Percentiles rank a stretch among this genome's conserved stretches.
phyloP scores from a whole-genome alignment of 192 early-diverging fungal species.

The Haplosporangium gracile region DNA sequence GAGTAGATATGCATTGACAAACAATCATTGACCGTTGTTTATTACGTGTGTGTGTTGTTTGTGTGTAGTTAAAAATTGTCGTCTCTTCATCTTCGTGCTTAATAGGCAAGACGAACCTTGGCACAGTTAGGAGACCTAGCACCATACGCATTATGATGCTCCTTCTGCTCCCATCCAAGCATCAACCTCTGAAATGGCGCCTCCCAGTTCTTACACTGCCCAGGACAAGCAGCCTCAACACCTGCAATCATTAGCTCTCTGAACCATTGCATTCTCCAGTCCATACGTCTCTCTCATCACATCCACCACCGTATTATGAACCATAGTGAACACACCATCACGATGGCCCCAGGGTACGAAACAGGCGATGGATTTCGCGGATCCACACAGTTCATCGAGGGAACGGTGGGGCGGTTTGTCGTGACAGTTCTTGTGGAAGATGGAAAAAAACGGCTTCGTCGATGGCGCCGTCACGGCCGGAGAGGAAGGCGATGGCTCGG shows the following conservation, averaged over 20 bases:
- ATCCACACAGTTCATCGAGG: constrained; percentile 28
- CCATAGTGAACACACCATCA: constrained; percentile 11
- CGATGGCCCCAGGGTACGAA: constrained; percentile 28
- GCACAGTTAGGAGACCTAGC: constrained; percentile 25
- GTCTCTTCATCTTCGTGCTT: background rate
- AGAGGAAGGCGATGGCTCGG: background rate
- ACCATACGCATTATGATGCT: constrained; percentile 18
- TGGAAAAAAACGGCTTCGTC: constrained; percentile 20
- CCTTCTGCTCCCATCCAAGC: constrained; percentile 30
- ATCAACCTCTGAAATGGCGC: constrained; percentile 27
- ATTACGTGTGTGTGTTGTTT: background rate
- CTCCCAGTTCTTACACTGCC: constrained; percentile 13
- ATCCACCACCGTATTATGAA: constrained; percentile 12
- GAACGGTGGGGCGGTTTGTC: constrained; percentile 32
- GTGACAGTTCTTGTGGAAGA: constrained; percentile 15
- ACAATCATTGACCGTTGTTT: background rate
- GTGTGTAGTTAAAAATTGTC: background rate
- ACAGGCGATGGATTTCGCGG: constrained; percentile 34
- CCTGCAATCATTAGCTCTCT: background rate
- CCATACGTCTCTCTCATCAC: background rate
- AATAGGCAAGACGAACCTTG: constrained; percentile 10
- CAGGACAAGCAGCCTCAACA: constrained; percentile 11
- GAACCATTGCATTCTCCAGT: background rate
- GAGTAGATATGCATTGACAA: no score
- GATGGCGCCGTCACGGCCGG: constrained; percentile 11